Evolutionary conservation across 345 rosid species (phyloP), one percentile per base, ranked within the genome.

Genomic region (Draba incana): DNA sequence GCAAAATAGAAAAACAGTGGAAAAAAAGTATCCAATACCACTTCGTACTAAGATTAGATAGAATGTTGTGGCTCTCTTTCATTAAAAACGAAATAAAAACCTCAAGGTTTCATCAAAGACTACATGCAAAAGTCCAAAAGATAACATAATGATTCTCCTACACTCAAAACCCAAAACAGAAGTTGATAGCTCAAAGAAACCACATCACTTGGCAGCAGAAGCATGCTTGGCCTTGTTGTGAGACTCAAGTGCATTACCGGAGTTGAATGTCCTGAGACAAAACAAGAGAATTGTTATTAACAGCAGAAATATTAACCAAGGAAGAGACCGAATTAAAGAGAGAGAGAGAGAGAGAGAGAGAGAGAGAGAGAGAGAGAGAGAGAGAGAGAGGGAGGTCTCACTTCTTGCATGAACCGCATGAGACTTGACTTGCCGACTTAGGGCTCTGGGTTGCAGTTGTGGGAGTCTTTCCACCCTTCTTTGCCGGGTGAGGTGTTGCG

Each of bases 401-500:
- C 98, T 84, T 93, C 79, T 60, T 86, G 63, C 97, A 93, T n/a
- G 92, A 71, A 16, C 58, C 74, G 74, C 98, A 90, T 0, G 92
- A 31, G 76, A 84, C 74, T 57, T 84, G 81, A 68, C 89, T 84
- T 8, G 81, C 89, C 0, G 96, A 88, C 65, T 88, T 90, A 1
- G 89, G 96, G 24, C 80, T 77, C 71, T 82, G 71, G 10, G 76
- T 57, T 65, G 70, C 66, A 23, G 65, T 33, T 0, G 53, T 20
- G 0, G 77, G 71, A 25, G 72, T 57, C 49, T 80, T 86, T 11
- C 71, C 87, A 25, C 78, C 87, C 44, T 83, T 75, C 75, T 90
- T 92, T 3, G 85, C 75, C 0, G 94, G 98, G 73, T 92, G 83
- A 0, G 98, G 98, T 9, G 97, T 90, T 20, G 90, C 94, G 0